Conservation (phyloP, 768 basidiomycete genomes). For the Leccinellum luteum region DNA sequence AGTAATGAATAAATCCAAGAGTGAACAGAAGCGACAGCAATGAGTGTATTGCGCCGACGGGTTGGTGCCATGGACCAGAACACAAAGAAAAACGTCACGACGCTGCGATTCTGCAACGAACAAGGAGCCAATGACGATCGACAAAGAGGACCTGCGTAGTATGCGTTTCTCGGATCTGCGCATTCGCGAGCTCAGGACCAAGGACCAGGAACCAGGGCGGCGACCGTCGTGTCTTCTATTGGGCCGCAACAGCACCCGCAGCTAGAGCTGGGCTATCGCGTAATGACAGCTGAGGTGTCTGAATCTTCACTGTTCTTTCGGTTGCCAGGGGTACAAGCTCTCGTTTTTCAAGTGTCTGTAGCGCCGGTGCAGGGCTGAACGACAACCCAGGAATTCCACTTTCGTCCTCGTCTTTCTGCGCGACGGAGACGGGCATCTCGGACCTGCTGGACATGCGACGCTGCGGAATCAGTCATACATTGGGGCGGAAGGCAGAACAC, state of each 20-base stretch:
- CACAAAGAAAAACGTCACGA: not conserved
- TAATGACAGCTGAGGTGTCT: conserved; percentile 58
- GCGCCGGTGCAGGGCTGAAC: conserved; percentile 29
- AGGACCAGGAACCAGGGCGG: not conserved
- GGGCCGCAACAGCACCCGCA: conserved; percentile 38
- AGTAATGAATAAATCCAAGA: conserved; percentile 33
- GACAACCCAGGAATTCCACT: conserved; percentile 34
- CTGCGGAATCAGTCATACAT: conserved; percentile 29
- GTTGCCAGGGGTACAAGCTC: conserved; percentile 41
- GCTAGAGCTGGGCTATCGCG: conserved; percentile 59
- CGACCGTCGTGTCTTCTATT: conserved; percentile 20
- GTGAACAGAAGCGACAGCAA: conserved; percentile 14
- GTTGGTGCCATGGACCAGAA: not conserved
- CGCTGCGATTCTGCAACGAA: conserved; percentile 5
- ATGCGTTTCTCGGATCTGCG: conserved; percentile 1
- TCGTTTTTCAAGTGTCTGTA: conserved; percentile 37
- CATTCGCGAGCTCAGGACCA: conserved; percentile 2
- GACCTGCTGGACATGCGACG: conserved; percentile 42
- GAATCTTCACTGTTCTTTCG: conserved; percentile 48
- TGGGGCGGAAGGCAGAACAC: conserved; percentile 33
- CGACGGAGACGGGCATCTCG: conserved; percentile 24
- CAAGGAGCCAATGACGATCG: not conserved
- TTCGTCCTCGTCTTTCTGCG: conserved; percentile 39
- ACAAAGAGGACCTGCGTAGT: not conserved
- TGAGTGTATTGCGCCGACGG: conserved; percentile 11